Evolutionary conservation across 1,284 basidiomycete genomes (phyloP).

Genomic region (Tilletiopsis washingtonensis): DNA sequence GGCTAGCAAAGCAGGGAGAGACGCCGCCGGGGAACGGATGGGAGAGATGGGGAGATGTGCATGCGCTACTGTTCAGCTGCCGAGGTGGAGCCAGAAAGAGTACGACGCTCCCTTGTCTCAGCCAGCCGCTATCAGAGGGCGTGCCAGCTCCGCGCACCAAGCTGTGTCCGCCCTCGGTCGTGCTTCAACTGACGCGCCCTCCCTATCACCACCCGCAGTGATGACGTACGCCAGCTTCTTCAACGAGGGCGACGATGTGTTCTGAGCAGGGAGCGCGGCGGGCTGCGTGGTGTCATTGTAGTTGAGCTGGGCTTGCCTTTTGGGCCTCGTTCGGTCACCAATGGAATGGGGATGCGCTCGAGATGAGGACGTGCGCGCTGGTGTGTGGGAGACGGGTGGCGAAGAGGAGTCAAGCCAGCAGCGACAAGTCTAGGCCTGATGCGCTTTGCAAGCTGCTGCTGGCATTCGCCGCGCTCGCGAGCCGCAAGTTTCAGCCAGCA

Average conservation of each 20-base stretch:
- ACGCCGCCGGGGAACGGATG: conserved; percentile 10
- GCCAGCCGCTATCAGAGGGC: neutral
- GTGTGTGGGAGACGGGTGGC: too few relatives aligned
- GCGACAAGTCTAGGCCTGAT: too few relatives aligned
- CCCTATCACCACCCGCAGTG: conserved; percentile 9
- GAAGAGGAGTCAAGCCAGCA: too few relatives aligned
- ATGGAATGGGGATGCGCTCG: too few relatives aligned
- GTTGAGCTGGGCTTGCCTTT: too few relatives aligned
- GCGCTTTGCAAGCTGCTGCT: too few relatives aligned
- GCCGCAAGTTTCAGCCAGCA: too few relatives aligned
- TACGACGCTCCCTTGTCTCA: neutral
- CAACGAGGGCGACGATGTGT: conserved; percentile 32
- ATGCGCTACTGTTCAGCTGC: neutral
- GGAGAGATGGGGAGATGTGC: neutral
- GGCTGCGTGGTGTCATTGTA: too few relatives aligned
- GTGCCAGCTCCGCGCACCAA: neutral
- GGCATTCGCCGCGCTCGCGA: too few relatives aligned
- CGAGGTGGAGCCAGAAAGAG: neutral
- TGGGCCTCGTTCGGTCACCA: too few relatives aligned
- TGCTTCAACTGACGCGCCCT: neutral
- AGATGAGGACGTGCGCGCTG: too few relatives aligned
- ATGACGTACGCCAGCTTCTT: conserved; percentile 41
- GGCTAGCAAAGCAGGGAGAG: conserved; percentile 14
- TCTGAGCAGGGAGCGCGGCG: too few relatives aligned
- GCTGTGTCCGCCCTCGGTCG: neutral